phyloP scores from a whole-genome alignment of 768 basidiomycete species.

The Psilocybe azurescens region DNA sequence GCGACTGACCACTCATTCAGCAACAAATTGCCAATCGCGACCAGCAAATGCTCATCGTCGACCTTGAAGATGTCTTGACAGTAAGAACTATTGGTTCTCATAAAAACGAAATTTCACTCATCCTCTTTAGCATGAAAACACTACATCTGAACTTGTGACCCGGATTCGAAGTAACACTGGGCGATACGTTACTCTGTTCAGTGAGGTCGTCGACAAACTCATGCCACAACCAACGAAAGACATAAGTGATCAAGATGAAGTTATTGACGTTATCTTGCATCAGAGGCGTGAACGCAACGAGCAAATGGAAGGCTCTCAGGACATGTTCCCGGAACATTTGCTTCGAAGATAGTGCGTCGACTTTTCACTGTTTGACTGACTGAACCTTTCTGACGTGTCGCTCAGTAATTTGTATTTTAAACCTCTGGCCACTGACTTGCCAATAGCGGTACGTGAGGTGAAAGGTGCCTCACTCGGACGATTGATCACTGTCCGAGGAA shows the following conservation, averaged over 20 bases:
- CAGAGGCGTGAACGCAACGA: conserved; percentile 91
- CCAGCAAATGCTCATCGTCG: conserved; percentile 86
- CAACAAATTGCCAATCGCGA: conserved; percentile 95
- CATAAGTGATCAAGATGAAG: conserved; percentile 90
- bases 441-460: conserved; percentile 92
- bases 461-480: conserved; percentile 86
- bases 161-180: conserved; percentile 86
- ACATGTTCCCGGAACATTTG: conserved; percentile 89
- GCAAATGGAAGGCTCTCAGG: conserved; percentile 72
- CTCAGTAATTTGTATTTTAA: conserved; percentile 92
- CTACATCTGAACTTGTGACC: conserved; percentile 72
- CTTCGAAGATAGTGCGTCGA: conserved; percentile 90
- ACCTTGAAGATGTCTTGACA: conserved; percentile 84
- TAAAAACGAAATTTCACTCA: not conserved
- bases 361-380: conserved; percentile 3
- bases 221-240: conserved; percentile 91
- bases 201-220: conserved; percentile 87
- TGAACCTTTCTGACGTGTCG: conserved; percentile 17
- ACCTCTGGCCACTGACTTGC: conserved; percentile 75
- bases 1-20: conserved; percentile 44
- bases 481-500: conserved; percentile 95
- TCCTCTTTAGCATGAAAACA: conserved; percentile 65
- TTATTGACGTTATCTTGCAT: conserved; percentile 95
- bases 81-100: conserved; percentile 39
- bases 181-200: conserved; percentile 89